phyloP scores from a whole-genome alignment of 352 stramenopile genomes.

The Aphanomyces euteiches region DNA sequence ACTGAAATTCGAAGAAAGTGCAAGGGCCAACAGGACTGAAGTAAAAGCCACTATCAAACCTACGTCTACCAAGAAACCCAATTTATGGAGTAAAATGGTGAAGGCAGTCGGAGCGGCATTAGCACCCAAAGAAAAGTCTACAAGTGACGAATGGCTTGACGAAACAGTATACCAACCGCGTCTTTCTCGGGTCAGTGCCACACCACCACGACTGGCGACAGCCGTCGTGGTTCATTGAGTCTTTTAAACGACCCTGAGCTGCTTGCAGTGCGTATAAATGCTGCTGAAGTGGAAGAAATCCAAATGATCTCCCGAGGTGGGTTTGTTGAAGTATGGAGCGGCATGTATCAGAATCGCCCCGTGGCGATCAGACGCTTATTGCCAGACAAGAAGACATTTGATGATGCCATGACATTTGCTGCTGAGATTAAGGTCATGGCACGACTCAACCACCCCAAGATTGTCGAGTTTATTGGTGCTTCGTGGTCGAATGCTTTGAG shows the following conservation, averaged over 20 bases:
- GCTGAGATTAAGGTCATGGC: constrained; percentile 63
- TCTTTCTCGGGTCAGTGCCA: too few species aligned
- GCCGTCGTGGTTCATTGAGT: constrained; percentile 16
- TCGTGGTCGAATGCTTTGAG: constrained; percentile 62
- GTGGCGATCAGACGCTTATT: constrained; percentile 61
- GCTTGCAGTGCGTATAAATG: constrained; percentile 50
- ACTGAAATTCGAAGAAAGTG: too few species aligned
- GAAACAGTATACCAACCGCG: too few species aligned
- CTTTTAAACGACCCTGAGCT: constrained; percentile 64
- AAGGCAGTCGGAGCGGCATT: too few species aligned
- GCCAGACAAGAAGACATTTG: constrained; percentile 55
- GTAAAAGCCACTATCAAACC: too few species aligned
- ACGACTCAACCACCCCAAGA: constrained; percentile 63
- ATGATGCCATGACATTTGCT: constrained; percentile 52
- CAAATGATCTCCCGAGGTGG: constrained; percentile 60
- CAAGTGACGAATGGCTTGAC: too few species aligned
- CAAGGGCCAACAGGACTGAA: too few species aligned
- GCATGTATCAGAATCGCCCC: constrained; percentile 59
- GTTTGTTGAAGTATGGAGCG: constrained; percentile 68
- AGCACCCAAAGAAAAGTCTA: too few species aligned
- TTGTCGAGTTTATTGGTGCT: constrained; percentile 63
- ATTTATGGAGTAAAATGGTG: too few species aligned
- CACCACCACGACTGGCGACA: too few species aligned
- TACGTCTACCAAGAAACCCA: too few species aligned
- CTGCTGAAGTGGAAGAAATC: constrained; percentile 49